phyloP scores from a whole-genome alignment of 768 basidiomycete species.

The Podaxis sp. region DNA sequence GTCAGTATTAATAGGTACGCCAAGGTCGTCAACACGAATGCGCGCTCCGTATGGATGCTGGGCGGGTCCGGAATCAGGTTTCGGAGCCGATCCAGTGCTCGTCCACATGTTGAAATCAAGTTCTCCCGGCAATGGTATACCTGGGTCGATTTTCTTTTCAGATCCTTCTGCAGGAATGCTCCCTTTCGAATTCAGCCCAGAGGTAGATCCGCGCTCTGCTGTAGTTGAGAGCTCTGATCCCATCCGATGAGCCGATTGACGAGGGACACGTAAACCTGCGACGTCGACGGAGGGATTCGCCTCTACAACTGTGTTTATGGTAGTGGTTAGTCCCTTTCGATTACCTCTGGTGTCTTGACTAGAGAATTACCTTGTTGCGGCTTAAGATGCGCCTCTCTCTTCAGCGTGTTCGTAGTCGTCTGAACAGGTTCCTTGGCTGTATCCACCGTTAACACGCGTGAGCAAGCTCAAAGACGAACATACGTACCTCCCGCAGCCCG shows the following conservation, averaged over 20 bases:
- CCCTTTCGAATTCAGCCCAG: neutral
- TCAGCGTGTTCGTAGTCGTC: neutral
- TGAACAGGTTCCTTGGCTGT: neutral
- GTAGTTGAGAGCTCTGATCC: neutral
- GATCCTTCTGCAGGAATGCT: neutral
- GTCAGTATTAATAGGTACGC: too few species aligned
- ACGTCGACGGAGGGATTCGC: too few species aligned
- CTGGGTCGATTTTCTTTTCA: neutral
- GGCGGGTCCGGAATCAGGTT: too few species aligned
- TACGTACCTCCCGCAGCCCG: constrained; percentile 15
- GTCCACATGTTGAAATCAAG: too few species aligned
- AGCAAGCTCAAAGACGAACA: neutral
- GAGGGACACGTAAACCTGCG: too few species aligned
- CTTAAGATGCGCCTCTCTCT: neutral
- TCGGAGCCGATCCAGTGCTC: too few species aligned
- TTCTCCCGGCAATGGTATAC: too few species aligned
- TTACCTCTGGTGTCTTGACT: neutral
- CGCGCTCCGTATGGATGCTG: too few species aligned
- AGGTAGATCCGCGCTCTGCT: neutral
- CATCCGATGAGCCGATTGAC: too few species aligned
- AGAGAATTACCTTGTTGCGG: neutral
- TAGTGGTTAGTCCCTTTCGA: neutral
- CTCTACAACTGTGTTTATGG: too few species aligned
- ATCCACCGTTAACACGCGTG: neutral
- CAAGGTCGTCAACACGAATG: too few species aligned